phyloP scores from a whole-genome alignment of 192 early-diverging fungal genomes.

The Backusella parvicylindrica region DNA sequence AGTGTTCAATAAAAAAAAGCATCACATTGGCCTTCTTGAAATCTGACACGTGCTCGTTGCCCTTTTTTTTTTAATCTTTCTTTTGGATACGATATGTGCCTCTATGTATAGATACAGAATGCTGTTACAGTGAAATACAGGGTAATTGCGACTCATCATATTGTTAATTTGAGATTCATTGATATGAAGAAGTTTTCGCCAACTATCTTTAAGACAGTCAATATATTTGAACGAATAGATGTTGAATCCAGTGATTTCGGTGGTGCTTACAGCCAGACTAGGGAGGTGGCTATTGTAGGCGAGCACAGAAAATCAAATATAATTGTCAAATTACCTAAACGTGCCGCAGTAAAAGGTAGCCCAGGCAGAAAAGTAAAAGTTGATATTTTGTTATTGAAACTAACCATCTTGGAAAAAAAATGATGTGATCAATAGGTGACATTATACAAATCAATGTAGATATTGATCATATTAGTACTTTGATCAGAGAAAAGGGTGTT shows the following conservation, averaged over 20 bases:
- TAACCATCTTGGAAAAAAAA: neutral
- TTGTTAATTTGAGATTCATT: neutral
- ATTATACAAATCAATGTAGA: neutral
- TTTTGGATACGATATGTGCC: neutral
- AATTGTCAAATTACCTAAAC: slow-evolving; percentile 4
- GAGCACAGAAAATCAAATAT: neutral
- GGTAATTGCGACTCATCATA: neutral
- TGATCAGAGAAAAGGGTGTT: neutral
- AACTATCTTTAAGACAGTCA: neutral
- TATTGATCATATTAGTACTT: slow-evolving; percentile 4
- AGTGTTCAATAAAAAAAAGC: neutral
- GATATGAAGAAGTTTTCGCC: neutral
- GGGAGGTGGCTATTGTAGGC: neutral
- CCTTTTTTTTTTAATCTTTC: neutral
- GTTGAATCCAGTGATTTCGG: neutral
- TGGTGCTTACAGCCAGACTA: neutral
- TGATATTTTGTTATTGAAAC: neutral
- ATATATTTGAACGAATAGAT: slow-evolving; percentile 2
- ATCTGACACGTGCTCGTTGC: neutral
- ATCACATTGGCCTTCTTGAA: neutral
- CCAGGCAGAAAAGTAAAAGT: neutral
- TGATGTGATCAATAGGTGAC: neutral
- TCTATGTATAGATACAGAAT: neutral
- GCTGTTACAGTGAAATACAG: neutral
- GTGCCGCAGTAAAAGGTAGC: slow-evolving; percentile 10